Conservation (phyloP, 2,329 filamentous ascomycete species). For the Colletotrichum sp. region DNA sequence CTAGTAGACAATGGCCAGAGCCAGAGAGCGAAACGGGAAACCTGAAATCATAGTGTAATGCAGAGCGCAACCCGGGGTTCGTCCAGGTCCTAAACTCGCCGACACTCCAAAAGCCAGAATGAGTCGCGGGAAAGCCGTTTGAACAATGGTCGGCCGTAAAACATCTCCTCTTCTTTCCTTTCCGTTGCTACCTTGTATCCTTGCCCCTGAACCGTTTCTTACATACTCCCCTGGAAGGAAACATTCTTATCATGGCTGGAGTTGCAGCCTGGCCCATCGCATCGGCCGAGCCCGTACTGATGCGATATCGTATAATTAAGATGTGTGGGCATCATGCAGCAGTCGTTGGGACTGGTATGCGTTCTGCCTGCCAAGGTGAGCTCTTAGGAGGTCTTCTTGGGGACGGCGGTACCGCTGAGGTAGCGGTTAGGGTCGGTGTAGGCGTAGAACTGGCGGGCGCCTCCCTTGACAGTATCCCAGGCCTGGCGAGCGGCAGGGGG, state of each 20-base stretch:
- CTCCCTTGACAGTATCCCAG: conserved; percentile 81
- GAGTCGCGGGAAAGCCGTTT: conserved; percentile 13
- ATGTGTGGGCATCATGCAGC: neutral
- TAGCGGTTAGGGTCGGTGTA: conserved; percentile 81
- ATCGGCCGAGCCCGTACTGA: neutral
- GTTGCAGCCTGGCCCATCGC: conserved; percentile 14
- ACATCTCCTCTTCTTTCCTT: neutral
- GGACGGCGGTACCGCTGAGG: conserved; percentile 60
- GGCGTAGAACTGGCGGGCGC: conserved; percentile 76
- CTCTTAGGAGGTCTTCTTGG: conserved; percentile 48
- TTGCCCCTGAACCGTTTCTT: neutral
- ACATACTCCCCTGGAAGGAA: neutral
- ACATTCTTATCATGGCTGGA: neutral
- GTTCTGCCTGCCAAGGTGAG: neutral
- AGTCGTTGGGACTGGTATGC: neutral
- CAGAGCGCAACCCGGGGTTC: conserved; percentile 9
- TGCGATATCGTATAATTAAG: neutral
- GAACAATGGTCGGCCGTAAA: conserved; percentile 8
- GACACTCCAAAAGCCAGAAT: conserved; percentile 20
- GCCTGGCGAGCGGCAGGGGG: conserved; percentile 79
- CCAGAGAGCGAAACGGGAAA: conserved; percentile 9
- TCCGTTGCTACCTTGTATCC: conserved; percentile 9
- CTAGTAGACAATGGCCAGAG: conserved; percentile 11
- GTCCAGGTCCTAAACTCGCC: conserved; percentile 17
- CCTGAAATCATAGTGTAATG: conserved; percentile 18